Conservation (phyloP, 1,139 yeast species). For the Kodamaea plutei region DNA sequence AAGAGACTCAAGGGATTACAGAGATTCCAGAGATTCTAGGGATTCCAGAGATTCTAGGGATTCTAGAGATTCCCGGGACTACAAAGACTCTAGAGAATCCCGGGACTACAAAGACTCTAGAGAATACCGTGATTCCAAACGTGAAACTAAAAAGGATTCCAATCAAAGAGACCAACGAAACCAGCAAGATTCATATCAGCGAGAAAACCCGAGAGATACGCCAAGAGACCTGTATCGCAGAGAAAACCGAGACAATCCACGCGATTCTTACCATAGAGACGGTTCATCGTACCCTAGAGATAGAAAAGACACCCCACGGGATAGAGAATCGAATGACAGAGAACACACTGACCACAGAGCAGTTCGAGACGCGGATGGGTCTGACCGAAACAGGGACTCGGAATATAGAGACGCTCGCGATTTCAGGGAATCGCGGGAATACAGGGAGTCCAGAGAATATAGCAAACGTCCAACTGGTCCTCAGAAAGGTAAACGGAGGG, state of each 20-base stretch:
- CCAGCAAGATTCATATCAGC: not conserved
- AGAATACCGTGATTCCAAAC: conserved; percentile 1
- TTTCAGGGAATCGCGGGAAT: conserved; percentile 1
- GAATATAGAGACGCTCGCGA: conserved; percentile 2
- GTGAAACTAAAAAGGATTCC: not conserved
- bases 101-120: not conserved
- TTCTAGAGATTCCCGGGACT: conserved; percentile 4
- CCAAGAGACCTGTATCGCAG: conserved; percentile 15
- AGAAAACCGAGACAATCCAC: too few relatives aligned
- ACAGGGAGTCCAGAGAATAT: not conserved
- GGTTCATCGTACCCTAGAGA: too few relatives aligned
- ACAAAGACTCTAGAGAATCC: not conserved
- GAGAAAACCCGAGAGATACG: conserved; percentile 15
- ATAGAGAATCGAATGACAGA: too few relatives aligned
- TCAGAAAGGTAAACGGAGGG: too few relatives aligned
- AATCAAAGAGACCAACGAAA: not conserved
- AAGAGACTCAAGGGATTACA: conserved; percentile 1
- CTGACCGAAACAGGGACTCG: too few relatives aligned
- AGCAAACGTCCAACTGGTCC: conserved; percentile 3
- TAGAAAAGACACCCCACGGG: too few relatives aligned
- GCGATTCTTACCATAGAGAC: too few relatives aligned
- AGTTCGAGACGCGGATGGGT: too few relatives aligned
- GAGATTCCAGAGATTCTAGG: not conserved
- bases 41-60: conserved; percentile 2
- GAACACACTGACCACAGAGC: too few relatives aligned